Evolutionary conservation across 2,329 filamentous ascomycete species (phyloP), one percentile per base, ranked within the genome.

Genomic region (Aspergillus novoparasiticus): DNA sequence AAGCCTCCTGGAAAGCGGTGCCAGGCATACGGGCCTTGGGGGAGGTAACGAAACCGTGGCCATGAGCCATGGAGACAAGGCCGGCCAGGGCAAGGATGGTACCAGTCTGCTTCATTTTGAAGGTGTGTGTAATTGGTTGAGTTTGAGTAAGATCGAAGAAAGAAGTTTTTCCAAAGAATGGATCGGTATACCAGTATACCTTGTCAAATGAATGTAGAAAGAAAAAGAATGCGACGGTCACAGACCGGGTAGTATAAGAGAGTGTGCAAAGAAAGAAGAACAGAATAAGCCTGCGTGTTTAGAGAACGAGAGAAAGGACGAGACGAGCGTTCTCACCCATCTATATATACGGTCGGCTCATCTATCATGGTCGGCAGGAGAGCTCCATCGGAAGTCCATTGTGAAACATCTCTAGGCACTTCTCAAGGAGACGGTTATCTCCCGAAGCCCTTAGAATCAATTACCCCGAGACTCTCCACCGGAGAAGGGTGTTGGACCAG

Each of bases 21-120:
- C 85, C 85, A 23, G 85, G 82, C 69, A 80, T 75, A 70, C 86
- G 83, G 55, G 82, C 76, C 28, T 72, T 65, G 11, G 85, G 86
- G 43, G 70, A 76, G 62, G 73, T 77, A 73, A 87, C 80, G 72
- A 81, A 83, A 67, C 85, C 85, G 75, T 87, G 85, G 69, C 78
- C 84, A 58, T 81, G 77, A 68, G 82, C 85, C 62, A 81, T 76
- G 64, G 80, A 77, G 68, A 80, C 70, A 45, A 85, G 72, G 70
- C 78, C 76, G 67, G 81, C 78, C 59, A 82, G 65, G 67, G 78
- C 75, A 65, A 82, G 68, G 63, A 79, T 75, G 65, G 81, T 71
- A 58, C 77, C 72, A 69, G 77, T 68, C 59, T 77, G 75, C 75
- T 81, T 81, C 80, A 81, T 82, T 66, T 69, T 80, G 73, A 60